These are phyloP conservation scores for Glonium stellatum DNA, from an alignment of 495 filamentous ascomycete species.

Conservation along the genomic window DNA sequence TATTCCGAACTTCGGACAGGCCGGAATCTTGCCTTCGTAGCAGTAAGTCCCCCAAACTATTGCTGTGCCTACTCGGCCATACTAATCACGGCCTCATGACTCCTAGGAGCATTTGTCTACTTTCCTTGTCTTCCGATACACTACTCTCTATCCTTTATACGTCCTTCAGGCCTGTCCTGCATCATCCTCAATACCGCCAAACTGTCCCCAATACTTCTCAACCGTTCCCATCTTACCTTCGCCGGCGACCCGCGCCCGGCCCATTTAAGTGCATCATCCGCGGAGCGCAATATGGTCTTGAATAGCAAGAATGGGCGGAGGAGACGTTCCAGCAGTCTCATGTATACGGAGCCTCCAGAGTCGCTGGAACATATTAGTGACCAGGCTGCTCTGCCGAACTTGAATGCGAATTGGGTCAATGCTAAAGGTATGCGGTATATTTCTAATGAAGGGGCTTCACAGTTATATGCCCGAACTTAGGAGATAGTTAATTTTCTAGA, in stretches of 20 bases:
- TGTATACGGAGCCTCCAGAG: constrained; percentile 91
- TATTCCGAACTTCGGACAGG: constrained; percentile 16
- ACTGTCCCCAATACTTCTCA: constrained; percentile 73
- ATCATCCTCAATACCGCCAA: constrained; percentile 61
- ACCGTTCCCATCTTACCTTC: constrained; percentile 66
- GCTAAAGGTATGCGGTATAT: constrained; percentile 69
- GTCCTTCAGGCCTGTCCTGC: constrained; percentile 1
- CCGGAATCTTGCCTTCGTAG: constrained; percentile 18
- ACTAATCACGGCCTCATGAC: background rate
- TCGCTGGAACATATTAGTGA: constrained; percentile 93
- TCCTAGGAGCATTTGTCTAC: background rate
- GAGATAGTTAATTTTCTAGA: background rate
- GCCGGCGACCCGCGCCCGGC: constrained; percentile 64
- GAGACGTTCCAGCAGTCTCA: constrained; percentile 88
- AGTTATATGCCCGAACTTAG: background rate
- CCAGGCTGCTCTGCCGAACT: constrained; percentile 85
- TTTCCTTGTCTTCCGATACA: background rate
- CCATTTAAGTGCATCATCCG: constrained; percentile 46
- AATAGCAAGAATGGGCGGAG: constrained; percentile 60
- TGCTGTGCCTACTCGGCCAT: background rate
- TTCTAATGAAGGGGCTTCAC: background rate
- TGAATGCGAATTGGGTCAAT: constrained; percentile 98
- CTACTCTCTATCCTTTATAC: background rate
- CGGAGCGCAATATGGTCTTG: constrained; percentile 48
- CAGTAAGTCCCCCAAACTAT: constrained; percentile 16